phyloP scores from a whole-genome alignment of 108 stramenopile species.

The Fragilaria crotonensis region DNA sequence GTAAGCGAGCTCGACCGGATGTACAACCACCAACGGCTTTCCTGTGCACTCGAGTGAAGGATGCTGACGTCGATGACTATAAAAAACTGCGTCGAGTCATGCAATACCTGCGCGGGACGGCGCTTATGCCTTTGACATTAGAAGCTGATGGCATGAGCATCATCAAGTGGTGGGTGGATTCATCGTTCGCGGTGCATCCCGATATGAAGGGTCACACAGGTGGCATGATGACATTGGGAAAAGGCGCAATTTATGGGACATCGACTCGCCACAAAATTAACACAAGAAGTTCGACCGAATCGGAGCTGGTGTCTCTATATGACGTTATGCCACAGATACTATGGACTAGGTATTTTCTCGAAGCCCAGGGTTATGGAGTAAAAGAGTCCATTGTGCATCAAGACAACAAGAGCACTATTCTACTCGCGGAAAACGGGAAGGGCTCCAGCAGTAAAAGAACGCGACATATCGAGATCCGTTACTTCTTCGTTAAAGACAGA shows the following conservation, averaged over 20 bases:
- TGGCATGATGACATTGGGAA: constrained; percentile 18
- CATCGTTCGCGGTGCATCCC: constrained; percentile 32
- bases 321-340: constrained; percentile 30
- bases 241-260: not conserved
- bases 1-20: constrained; percentile 15
- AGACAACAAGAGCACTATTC: constrained; percentile 43
- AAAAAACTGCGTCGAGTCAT: constrained; percentile 28
- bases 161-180: constrained; percentile 43
- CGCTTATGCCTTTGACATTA: constrained; percentile 10
- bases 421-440: constrained; percentile 31
- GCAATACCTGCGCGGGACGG: constrained; percentile 29
- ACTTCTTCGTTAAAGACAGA: constrained; percentile 33
- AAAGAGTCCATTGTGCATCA: constrained; percentile 16
- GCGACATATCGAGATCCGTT: constrained; percentile 31
- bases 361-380: constrained; percentile 33
- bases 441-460: constrained; percentile 17
- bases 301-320: constrained; percentile 25
- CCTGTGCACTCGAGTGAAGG: constrained; percentile 31
- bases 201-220: constrained; percentile 45
- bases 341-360: constrained; percentile 38
- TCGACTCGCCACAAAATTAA: constrained; percentile 32
- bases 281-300: constrained; percentile 25
- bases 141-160: constrained; percentile 6
- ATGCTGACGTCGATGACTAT: constrained; percentile 34
- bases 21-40: constrained; percentile 30